phyloP scores from a whole-genome alignment of 768 basidiomycete species.

The Trametes maxima region DNA sequence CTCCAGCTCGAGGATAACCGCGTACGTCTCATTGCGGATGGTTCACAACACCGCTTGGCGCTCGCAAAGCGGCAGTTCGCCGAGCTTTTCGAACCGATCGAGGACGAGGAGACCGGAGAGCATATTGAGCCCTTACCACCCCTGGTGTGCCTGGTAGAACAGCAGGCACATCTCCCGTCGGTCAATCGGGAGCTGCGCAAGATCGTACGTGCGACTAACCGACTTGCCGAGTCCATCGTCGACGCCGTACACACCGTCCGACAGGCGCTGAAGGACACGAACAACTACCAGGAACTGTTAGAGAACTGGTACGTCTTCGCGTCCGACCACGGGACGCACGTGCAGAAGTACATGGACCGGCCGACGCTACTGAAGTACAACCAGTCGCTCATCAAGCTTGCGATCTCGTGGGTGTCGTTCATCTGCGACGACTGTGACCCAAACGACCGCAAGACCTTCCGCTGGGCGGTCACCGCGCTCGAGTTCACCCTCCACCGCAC shows the following conservation, averaged over 20 bases:
- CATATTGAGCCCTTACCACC: slow-evolving; percentile 44
- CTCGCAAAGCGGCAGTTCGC: slow-evolving; percentile 78
- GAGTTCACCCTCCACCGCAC: slow-evolving; percentile 91
- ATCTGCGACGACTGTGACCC: slow-evolving; percentile 98
- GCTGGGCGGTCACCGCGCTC: slow-evolving; percentile 96
- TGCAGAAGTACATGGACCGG: slow-evolving; percentile 85
- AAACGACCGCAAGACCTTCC: slow-evolving; percentile 92
- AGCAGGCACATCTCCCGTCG: slow-evolving; percentile 86
- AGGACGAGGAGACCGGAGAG: slow-evolving; percentile 59
- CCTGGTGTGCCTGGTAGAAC: slow-evolving; percentile 63
- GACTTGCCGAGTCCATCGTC: slow-evolving; percentile 90
- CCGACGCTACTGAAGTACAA: slow-evolving; percentile 73
- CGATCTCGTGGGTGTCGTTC: slow-evolving; percentile 98
- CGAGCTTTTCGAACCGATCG: slow-evolving; percentile 60
- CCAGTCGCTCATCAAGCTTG: slow-evolving; percentile 80
- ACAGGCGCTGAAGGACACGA: slow-evolving; percentile 57
- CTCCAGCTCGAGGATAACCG: slow-evolving; percentile 74
- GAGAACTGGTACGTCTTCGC: slow-evolving; percentile 96
- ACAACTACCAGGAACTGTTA: slow-evolving; percentile 79
- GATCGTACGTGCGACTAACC: slow-evolving; percentile 86
- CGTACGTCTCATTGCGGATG: slow-evolving; percentile 92
- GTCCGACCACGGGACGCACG: slow-evolving; percentile 93
- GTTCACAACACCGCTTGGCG: slow-evolving; percentile 73
- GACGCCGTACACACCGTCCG: slow-evolving; percentile 90
- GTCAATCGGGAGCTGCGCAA: slow-evolving; percentile 91